Conservation (phyloP, 1,284 basidiomycete genomes). For the Leccinum subrobustum region DNA sequence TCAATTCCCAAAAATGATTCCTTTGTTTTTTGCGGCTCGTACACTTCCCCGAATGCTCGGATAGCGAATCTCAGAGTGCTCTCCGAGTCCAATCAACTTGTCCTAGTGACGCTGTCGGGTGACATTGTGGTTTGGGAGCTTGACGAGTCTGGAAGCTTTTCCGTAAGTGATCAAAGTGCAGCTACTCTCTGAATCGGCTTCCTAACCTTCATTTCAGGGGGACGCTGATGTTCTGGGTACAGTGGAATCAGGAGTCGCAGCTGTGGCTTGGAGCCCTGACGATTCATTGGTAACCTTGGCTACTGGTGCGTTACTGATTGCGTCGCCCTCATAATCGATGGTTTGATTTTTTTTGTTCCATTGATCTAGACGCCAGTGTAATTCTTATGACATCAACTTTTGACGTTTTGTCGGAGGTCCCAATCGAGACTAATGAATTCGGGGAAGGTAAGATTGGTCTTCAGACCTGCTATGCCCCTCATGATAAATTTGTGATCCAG, state of each 20-base stretch:
- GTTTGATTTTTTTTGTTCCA: conserved; percentile 3
- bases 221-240: conserved; percentile 76
- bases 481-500: conserved; percentile 40
- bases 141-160: conserved; percentile 47
- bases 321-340: neutral
- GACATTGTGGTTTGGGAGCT: conserved; percentile 72
- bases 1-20: conserved; percentile 10
- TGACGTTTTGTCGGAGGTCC: conserved; percentile 82
- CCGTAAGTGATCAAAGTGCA: conserved; percentile 33
- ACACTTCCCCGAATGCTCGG: conserved; percentile 34
- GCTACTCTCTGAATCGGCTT: neutral
- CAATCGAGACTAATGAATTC: conserved; percentile 74
- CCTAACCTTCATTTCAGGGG: conserved; percentile 16
- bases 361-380: conserved; percentile 62
- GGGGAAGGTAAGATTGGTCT: conserved; percentile 66
- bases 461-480: conserved; percentile 4
- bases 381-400: conserved; percentile 89
- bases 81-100: conserved; percentile 63
- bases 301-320: conserved; percentile 55
- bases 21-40: conserved; percentile 32
- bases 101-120: conserved; percentile 67
- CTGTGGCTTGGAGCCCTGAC: conserved; percentile 90
- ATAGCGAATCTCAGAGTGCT: conserved; percentile 65
- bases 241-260: conserved; percentile 81
- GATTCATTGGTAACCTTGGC: conserved; percentile 80